Evolutionary conservation across 805 yeast genomes (phyloP), one percentile per base, ranked within the genome.

Genomic region (Metschnikowia corniflorae): DNA sequence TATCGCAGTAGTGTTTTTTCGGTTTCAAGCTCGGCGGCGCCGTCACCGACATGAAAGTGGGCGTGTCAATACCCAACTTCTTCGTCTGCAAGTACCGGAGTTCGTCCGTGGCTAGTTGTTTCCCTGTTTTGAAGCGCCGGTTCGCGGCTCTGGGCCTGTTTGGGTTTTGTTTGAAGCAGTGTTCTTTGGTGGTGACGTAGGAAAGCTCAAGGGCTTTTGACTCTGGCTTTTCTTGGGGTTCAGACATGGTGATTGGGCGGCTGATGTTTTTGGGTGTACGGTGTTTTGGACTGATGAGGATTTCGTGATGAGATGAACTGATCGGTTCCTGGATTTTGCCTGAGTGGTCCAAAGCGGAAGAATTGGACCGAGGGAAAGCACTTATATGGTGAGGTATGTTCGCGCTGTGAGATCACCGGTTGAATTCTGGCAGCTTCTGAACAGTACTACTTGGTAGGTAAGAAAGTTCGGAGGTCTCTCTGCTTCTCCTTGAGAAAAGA

Each of bases 21-120:
- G 97, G 97, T 44, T 68, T 74, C 46, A 88, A 61, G 3, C 93
- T 82, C 0, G 97, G 97, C 3, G 96, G 95, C 0, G 96, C 95
- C 19, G 77, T 77, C 5, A 89, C 64, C 25, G 81, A 75, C 43
- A 78, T 73, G 58, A 77, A 85, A 0, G 91, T 84, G 8, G 87
- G 79, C 6, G 77, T 70, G 41, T 78, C 71, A 28, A 65, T 61
- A 23, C 65, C 57, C 37, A 68, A 44, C 53, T 60, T 51, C 33
- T 68, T 63, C 37, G 67, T 52, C 39, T 67, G 71, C 20, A 69
- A 62, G 31, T 91, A 74, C 51, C 83, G 82, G 49, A 75, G 74
- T 58, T 91, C 97, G 50, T 91, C 97, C 5, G 78, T 70, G 3
- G 82, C 43, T 13, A 88, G 63, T 50, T 89, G 94, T 52, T 80